A percentile compares a stretch with the other conserved stretches of the same genome.
Evolutionary conservation across 345 rosid genomes (phyloP).

Genomic region (Linum tenue): DNA sequence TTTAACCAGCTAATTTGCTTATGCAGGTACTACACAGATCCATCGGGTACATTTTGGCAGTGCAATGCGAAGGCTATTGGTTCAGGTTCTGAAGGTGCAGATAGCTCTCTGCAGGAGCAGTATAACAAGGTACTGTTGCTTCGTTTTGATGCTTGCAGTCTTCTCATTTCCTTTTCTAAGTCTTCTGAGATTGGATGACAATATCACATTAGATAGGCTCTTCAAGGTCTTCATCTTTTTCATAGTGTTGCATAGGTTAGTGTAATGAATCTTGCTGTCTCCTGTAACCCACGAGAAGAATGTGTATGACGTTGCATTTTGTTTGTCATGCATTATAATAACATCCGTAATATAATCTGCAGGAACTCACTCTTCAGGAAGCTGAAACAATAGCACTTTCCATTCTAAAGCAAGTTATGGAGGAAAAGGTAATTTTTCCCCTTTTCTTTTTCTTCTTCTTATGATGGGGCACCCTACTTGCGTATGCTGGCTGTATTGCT

Average conservation of each 20-base stretch:
- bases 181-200: not conserved
- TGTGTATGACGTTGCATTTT: too few species aligned
- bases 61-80: constrained; percentile 99
- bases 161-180: not conserved
- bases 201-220: not conserved
- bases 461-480: too few species aligned
- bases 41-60: constrained; percentile 98
- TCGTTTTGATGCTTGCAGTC: not conserved
- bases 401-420: constrained; percentile 97
- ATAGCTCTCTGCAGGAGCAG: constrained; percentile 92
- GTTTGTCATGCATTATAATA: too few species aligned
- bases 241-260: too few species aligned
- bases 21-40: constrained; percentile 83
- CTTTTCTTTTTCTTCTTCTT: not conserved
- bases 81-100: constrained; percentile 99
- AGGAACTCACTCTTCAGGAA: constrained; percentile 77
- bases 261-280: too few species aligned
- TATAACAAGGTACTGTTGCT: constrained; percentile 59
- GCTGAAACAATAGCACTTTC: constrained; percentile 88
- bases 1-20: constrained; percentile 1
- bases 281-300: too few species aligned
- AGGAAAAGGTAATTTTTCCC: constrained; percentile 56
- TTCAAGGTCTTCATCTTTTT: not conserved
- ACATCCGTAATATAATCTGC: constrained; percentile 4
- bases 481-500: too few species aligned